phyloP scores from a whole-genome alignment of 164 flowering plant species.

The Echeveria elegans region DNA sequence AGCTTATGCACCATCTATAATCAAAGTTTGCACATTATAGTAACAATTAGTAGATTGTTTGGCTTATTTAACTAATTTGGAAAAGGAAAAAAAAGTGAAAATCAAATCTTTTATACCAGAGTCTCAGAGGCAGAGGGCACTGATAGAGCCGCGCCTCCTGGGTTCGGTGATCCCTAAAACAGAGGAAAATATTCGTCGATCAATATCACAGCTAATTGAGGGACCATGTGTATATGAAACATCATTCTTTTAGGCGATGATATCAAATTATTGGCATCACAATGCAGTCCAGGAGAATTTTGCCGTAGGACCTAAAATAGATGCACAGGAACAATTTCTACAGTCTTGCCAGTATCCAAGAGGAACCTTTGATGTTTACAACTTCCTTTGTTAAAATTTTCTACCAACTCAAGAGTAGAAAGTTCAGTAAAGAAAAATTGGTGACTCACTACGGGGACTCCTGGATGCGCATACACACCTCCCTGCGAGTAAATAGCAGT shows the following conservation, averaged over 20 bases:
- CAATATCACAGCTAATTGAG: not conserved
- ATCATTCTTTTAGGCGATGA: not conserved
- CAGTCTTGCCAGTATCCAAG: too few species aligned
- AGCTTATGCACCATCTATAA: not conserved
- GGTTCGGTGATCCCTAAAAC: slow-evolving; percentile 41
- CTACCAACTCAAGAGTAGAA: too few species aligned
- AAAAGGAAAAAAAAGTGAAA: not conserved
- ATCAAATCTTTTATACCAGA: slow-evolving; percentile 11
- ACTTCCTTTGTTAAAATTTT: too few species aligned
- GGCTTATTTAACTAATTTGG: too few species aligned
- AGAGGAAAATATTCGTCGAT: not conserved
- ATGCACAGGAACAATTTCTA: not conserved
- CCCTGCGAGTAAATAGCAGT: slow-evolving; percentile 83
- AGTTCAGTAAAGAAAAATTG: not conserved
- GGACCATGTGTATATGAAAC: not conserved
- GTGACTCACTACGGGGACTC: slow-evolving; percentile 61
- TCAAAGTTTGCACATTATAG: not conserved
- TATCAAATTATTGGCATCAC: not conserved
- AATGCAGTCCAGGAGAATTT: too few species aligned
- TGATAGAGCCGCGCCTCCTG: slow-evolving; percentile 31
- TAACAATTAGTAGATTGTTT: not conserved
- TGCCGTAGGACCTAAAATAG: too few species aligned
- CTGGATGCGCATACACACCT: slow-evolving; percentile 85
- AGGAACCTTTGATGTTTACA: too few species aligned
- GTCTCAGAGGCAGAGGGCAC: slow-evolving; percentile 36